Conservation (phyloP, 1,284 basidiomycete species). For the Volvariella volvacea region DNA sequence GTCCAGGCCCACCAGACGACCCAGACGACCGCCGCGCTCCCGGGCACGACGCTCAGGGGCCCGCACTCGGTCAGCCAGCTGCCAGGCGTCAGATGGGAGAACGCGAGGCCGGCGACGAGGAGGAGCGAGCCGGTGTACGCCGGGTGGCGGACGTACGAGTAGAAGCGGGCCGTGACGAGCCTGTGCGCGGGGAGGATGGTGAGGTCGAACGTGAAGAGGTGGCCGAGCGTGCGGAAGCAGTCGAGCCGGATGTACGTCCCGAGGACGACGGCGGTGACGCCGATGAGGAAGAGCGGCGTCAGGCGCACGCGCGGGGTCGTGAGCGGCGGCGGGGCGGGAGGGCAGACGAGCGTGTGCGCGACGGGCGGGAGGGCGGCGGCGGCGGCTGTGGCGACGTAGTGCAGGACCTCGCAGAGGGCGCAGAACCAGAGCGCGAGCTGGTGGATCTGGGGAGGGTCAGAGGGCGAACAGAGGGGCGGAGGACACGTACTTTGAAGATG, state of each 20-base stretch:
- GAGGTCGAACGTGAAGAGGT: slow-evolving; percentile 58
- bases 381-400: slow-evolving; percentile 31
- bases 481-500: slow-evolving; percentile 42
- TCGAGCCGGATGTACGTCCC: slow-evolving; percentile 42
- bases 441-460: slow-evolving; percentile 35
- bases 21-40: slow-evolving; percentile 30
- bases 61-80: slow-evolving; percentile 50
- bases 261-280: slow-evolving; percentile 38
- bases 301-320: slow-evolving; percentile 25
- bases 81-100: slow-evolving; percentile 46
- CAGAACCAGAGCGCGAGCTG: slow-evolving; percentile 43
- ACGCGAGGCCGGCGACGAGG: slow-evolving; percentile 42
- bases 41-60: slow-evolving; percentile 20
- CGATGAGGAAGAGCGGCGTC: slow-evolving; percentile 43
- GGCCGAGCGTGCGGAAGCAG: slow-evolving; percentile 39
- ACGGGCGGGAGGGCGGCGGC: slow-evolving; percentile 18
- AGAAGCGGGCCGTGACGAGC: slow-evolving; percentile 48
- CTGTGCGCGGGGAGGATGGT: slow-evolving; percentile 49
- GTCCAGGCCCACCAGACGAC: slow-evolving; percentile 48
- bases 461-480: background rate
- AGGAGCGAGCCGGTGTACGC: slow-evolving; percentile 45
- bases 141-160: slow-evolving; percentile 49
- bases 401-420: slow-evolving; percentile 41
- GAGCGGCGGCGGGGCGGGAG: slow-evolving; percentile 17
- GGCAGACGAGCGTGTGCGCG: slow-evolving; percentile 24